Evolutionary conservation across 495 filamentous ascomycete species (phyloP).

Genomic region (Trypethelium eluteriae): DNA sequence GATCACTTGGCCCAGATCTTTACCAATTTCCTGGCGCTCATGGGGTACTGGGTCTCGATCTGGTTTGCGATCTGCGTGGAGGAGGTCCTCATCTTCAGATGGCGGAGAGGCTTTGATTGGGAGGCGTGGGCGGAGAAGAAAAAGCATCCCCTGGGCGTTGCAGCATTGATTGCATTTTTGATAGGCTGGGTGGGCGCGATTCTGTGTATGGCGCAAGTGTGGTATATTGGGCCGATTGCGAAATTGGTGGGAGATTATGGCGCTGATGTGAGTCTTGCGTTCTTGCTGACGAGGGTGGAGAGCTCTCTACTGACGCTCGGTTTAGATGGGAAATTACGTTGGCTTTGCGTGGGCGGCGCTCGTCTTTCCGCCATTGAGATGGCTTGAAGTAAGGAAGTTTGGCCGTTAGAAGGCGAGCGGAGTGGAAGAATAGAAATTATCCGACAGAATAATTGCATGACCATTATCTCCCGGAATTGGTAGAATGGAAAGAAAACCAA

Average conservation of each 20-base stretch:
- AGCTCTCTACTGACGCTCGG: slow-evolving; percentile 14
- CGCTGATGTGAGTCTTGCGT: slow-evolving; percentile 44
- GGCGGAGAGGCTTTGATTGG: slow-evolving; percentile 39
- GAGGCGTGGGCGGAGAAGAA: slow-evolving; percentile 31
- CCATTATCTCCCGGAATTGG: no score
- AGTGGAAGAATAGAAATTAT: background rate
- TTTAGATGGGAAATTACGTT: slow-evolving; percentile 40
- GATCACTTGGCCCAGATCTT: slow-evolving; percentile 49
- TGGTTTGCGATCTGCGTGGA: slow-evolving; percentile 47
- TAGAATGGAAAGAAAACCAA: no score
- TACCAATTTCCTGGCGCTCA: slow-evolving; percentile 51
- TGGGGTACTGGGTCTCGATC: slow-evolving; percentile 54
- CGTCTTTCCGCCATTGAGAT: slow-evolving; percentile 35
- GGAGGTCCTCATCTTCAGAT: slow-evolving; percentile 47
- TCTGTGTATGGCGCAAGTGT: slow-evolving; percentile 38
- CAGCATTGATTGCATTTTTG: slow-evolving; percentile 36
- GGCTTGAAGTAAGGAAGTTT: slow-evolving; percentile 35
- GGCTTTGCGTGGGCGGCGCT: slow-evolving; percentile 38
- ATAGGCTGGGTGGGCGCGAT: slow-evolving; percentile 38
- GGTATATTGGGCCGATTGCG: slow-evolving; percentile 38
- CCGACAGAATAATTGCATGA: no score
- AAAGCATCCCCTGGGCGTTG: slow-evolving; percentile 34
- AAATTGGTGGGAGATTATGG: slow-evolving; percentile 46
- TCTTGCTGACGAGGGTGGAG: background rate
- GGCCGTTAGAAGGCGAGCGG: slow-evolving; percentile 23